These are phyloP conservation scores for Exophiala viscosa DNA, from an alignment of 2,329 filamentous ascomycete species.

Conservation along the genomic window DNA sequence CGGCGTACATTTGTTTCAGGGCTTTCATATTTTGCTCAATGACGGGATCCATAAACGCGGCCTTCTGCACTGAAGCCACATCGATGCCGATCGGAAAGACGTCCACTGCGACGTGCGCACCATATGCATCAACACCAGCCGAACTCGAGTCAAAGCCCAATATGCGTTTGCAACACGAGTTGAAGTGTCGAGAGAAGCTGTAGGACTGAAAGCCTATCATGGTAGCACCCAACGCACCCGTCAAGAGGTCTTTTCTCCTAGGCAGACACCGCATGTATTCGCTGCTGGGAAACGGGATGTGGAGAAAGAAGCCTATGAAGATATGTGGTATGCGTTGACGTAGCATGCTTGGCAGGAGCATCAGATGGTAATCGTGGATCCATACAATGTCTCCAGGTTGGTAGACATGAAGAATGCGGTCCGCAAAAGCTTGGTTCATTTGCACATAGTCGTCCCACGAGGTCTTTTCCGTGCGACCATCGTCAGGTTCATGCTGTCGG, in stretches of 20 bases:
- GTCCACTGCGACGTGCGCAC: constrained; percentile 81
- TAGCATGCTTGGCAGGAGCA: constrained; percentile 83
- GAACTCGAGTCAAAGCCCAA: constrained; percentile 85
- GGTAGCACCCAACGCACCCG: constrained; percentile 85
- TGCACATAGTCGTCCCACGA: constrained; percentile 91
- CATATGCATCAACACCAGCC: constrained; percentile 82
- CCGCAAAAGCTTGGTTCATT: constrained; percentile 88
- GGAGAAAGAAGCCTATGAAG: constrained; percentile 92
- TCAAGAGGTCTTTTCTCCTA: constrained; percentile 81
- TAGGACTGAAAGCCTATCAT: constrained; percentile 94
- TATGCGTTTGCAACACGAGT: constrained; percentile 87
- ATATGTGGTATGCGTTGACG: constrained; percentile 82
- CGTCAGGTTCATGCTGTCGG: constrained; percentile 85
- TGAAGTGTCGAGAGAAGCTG: constrained; percentile 91
- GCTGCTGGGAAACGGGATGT: constrained; percentile 92
- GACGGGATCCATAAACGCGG: constrained; percentile 67
- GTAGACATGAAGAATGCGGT: constrained; percentile 82
- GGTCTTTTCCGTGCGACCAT: constrained; percentile 74
- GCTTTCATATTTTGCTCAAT: constrained; percentile 68
- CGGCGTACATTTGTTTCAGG: constrained; percentile 73
- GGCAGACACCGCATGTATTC: constrained; percentile 90
- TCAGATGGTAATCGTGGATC: constrained; percentile 90
- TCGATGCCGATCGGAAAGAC: constrained; percentile 96
- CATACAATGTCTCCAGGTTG: constrained; percentile 89
- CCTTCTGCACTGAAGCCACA: constrained; percentile 69